phyloP scores from a whole-genome alignment of 805 yeast species.

The Helenozyma baotianmanensis region DNA sequence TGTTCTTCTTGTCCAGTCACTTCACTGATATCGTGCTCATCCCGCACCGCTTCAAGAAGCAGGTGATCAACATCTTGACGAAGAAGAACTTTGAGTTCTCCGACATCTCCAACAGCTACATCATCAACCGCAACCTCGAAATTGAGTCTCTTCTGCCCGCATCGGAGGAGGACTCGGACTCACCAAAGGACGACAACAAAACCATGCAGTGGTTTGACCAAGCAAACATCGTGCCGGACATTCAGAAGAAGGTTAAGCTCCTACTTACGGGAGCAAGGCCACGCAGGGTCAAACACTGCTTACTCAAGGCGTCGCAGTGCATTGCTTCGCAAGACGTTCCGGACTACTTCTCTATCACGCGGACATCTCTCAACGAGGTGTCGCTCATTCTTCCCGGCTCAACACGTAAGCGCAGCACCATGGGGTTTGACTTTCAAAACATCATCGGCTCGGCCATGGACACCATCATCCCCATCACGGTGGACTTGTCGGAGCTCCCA shows the following conservation, averaged over 20 bases:
- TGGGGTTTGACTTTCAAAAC: slow-evolving; percentile 38
- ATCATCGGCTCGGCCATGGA: slow-evolving; percentile 58
- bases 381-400: slow-evolving; percentile 46
- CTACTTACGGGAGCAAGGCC: slow-evolving; percentile 58
- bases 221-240: slow-evolving; percentile 38
- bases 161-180: neutral
- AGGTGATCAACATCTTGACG: slow-evolving; percentile 44
- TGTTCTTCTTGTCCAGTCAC: slow-evolving; percentile 60
- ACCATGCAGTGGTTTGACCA: slow-evolving; percentile 7
- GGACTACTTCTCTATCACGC: slow-evolving; percentile 48
- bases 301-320: slow-evolving; percentile 39
- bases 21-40: slow-evolving; percentile 59
- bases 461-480: slow-evolving; percentile 49
- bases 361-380: slow-evolving; percentile 48
- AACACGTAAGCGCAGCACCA: slow-evolving; percentile 24
- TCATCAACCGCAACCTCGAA: slow-evolving; percentile 10
- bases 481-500: slow-evolving; percentile 52
- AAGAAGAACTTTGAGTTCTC: slow-evolving; percentile 41
- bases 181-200: neutral
- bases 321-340: slow-evolving; percentile 30
- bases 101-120: slow-evolving; percentile 41
- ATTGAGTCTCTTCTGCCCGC: neutral
- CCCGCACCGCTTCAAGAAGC: slow-evolving; percentile 42
- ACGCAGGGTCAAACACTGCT: slow-evolving; percentile 39
- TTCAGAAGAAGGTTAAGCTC: slow-evolving; percentile 37